These are phyloP conservation scores for Gastrodia elata DNA, from an alignment of 106 monocot genomes.

Conservation along the genomic window DNA sequence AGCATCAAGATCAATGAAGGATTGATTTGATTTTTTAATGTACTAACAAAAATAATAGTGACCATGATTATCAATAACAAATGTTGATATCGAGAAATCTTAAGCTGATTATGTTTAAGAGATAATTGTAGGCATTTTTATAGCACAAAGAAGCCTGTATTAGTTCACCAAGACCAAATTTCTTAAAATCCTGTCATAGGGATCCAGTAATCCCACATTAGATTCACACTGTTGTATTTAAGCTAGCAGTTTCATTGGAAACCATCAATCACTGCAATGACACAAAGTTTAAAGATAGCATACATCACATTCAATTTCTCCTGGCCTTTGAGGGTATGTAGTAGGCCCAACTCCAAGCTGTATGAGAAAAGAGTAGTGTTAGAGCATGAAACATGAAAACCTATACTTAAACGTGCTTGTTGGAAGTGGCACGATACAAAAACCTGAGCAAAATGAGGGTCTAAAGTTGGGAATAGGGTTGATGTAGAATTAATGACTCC, in stretches of 20 bases:
- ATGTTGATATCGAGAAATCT: neutral
- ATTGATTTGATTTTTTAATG: too few species aligned
- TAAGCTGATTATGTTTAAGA: neutral
- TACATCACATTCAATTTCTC: conserved; percentile 88
- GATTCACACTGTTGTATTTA: too few species aligned
- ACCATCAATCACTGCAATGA: neutral
- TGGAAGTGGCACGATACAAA: conserved; percentile 15
- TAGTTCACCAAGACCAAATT: neutral
- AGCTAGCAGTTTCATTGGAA: too few species aligned
- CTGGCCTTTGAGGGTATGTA: conserved; percentile 82
- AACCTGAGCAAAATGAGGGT: conserved; percentile 38
- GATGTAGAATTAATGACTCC: conserved; percentile 38
- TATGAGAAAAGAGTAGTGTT: conserved; percentile 5
- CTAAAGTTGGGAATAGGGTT: conserved; percentile 40
- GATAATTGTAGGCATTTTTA: neutral
- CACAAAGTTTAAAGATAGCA: conserved; percentile 7
- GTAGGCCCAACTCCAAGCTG: conserved; percentile 33
- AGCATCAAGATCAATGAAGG: too few species aligned
- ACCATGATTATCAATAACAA: too few species aligned
- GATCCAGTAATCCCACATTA: too few species aligned
- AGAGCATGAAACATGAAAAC: neutral
- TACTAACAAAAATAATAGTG: too few species aligned
- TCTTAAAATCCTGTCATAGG: neutral
- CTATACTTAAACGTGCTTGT: neutral
- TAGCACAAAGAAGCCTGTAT: neutral